phyloP scores from a whole-genome alignment of 805 yeast species.

The Sugiyamaella marilandica region DNA sequence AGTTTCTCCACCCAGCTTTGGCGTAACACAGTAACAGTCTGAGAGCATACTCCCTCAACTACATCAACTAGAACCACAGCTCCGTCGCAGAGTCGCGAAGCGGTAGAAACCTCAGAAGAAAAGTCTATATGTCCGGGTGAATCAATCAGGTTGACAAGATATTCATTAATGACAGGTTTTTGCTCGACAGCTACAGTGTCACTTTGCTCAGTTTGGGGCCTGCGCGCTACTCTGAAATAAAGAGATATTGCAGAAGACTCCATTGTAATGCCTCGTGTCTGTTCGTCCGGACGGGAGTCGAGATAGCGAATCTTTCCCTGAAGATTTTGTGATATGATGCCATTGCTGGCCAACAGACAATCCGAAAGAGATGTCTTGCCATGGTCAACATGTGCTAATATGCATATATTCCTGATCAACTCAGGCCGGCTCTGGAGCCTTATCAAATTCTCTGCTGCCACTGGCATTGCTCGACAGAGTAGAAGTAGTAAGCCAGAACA shows the following conservation, averaged over 20 bases:
- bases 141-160: conserved; percentile 85
- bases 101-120: conserved; percentile 92
- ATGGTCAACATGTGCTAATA: conserved; percentile 97
- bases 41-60: conserved; percentile 98
- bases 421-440: conserved; percentile 65
- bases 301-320: conserved; percentile 93
- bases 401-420: conserved; percentile 82
- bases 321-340: conserved; percentile 88
- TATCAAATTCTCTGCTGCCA: conserved; percentile 50
- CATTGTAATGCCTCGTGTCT: conserved; percentile 94
- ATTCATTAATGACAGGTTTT: conserved; percentile 51
- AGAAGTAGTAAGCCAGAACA: too few species aligned
- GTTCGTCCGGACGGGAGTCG: conserved; percentile 95
- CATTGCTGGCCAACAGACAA: conserved; percentile 88
- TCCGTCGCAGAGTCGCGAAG: conserved; percentile 94
- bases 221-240: conserved; percentile 67
- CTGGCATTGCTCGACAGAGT: neutral
- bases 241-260: conserved; percentile 92
- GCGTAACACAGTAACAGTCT: conserved; percentile 88
- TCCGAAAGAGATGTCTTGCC: conserved; percentile 96
- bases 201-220: conserved; percentile 18
- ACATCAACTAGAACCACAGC: conserved; percentile 94
- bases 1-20: conserved; percentile 94
- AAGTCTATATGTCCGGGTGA: conserved; percentile 99
- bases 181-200: conserved; percentile 10